These are phyloP conservation scores for Arthrobotrys musiformis DNA, from an alignment of 2,329 filamentous ascomycete species.

Conservation along the genomic window DNA sequence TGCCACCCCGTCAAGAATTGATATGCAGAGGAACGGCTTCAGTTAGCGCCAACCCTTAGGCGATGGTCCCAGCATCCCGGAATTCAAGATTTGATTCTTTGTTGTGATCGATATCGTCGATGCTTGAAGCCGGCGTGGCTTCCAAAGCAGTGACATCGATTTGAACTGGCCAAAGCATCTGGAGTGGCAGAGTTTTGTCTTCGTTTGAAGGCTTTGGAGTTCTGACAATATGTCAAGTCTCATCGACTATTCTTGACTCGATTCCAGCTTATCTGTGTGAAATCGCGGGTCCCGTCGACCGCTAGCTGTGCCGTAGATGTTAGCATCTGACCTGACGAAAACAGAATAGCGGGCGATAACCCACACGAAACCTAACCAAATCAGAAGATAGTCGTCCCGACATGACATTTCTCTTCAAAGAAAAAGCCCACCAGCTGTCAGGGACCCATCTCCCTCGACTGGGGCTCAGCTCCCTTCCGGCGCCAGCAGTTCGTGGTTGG, in stretches of 20 bases:
- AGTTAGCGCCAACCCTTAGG: neutral
- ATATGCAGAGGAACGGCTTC: neutral
- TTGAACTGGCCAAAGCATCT: no score
- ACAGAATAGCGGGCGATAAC: neutral
- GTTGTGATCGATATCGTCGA: no score
- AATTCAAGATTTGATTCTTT: neutral
- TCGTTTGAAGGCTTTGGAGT: neutral
- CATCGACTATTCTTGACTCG: neutral
- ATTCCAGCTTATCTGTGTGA: neutral
- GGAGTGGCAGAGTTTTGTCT: no score
- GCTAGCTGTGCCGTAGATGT: slow-evolving; percentile 1
- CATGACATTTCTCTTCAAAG: neutral
- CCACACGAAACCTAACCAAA: neutral
- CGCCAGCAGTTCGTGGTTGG: neutral
- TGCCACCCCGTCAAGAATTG: neutral
- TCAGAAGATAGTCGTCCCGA: neutral
- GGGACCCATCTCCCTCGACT: neutral
- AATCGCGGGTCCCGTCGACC: neutral
- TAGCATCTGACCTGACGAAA: neutral
- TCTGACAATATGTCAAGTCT: neutral
- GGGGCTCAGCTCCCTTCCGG: neutral
- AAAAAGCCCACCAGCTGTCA: neutral
- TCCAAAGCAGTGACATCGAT: neutral
- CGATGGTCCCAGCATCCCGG: neutral
- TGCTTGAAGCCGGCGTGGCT: neutral